Evolutionary conservation across 352 stramenopile species (phyloP).

Genomic region (Thalassiosira pacifica): DNA sequence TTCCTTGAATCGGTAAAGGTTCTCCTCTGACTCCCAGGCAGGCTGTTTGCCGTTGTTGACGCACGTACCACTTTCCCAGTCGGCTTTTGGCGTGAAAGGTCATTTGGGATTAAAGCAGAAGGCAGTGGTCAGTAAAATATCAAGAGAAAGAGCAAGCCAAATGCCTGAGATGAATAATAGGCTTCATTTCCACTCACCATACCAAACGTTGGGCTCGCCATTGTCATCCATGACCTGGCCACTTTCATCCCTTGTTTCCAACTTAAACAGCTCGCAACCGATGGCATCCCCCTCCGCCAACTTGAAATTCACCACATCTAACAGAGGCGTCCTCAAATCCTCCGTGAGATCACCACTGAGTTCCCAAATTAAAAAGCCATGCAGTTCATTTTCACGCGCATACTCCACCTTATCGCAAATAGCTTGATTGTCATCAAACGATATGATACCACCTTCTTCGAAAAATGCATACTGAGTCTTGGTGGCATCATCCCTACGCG

Average conservation of each 20-base stretch:
- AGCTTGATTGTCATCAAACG: conserved; percentile 63
- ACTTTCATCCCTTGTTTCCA: conserved; percentile 53
- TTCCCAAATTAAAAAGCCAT: conserved; percentile 41
- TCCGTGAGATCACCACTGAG: conserved; percentile 54
- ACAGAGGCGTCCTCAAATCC: conserved; percentile 53
- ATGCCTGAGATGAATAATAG: neutral
- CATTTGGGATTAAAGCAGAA: no score
- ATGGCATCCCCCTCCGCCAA: conserved; percentile 51
- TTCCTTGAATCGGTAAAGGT: conserved; percentile 61
- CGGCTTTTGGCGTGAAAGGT: conserved; percentile 21
- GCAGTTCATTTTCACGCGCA: conserved; percentile 32
- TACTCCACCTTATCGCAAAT: conserved; percentile 74
- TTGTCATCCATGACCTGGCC: conserved; percentile 33
- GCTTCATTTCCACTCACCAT: conserved; percentile 49
- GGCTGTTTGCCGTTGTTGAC: conserved; percentile 66
- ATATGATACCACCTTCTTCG: conserved; percentile 50
- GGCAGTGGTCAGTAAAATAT: neutral
- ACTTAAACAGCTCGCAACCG: conserved; percentile 51
- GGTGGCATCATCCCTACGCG: conserved; percentile 58
- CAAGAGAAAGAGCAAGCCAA: conserved; percentile 1
- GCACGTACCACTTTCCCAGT: conserved; percentile 53
- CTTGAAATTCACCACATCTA: conserved; percentile 68
- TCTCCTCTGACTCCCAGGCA: conserved; percentile 53
- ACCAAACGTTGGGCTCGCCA: conserved; percentile 48
- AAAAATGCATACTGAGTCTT: conserved; percentile 72